These are phyloP conservation scores for Hydnomerulius pinastri DNA, from an alignment of 768 basidiomycete species.

Conservation along the genomic window DNA sequence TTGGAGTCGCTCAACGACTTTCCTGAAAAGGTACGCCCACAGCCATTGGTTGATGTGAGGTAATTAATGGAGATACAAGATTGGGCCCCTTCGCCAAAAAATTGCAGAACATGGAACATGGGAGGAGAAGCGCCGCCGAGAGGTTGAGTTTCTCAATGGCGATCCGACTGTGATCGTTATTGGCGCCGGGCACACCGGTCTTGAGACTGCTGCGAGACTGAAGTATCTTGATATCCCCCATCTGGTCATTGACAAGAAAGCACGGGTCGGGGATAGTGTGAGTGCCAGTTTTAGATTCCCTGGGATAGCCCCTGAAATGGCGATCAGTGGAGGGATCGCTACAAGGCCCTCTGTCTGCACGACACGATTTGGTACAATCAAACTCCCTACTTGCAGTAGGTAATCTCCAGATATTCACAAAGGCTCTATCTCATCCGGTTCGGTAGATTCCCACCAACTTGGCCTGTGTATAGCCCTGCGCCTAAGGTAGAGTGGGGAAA, in stretches of 20 bases:
- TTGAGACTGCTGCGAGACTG: conserved; percentile 66
- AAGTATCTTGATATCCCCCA: conserved; percentile 56
- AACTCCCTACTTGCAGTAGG: conserved; percentile 55
- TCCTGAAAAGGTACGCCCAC: conserved; percentile 44
- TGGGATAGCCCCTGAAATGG: not conserved
- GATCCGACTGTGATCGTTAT: conserved; percentile 62
- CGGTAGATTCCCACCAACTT: conserved; percentile 54
- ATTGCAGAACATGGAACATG: conserved; percentile 56
- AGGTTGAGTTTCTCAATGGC: conserved; percentile 46
- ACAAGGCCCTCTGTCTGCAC: conserved; percentile 58
- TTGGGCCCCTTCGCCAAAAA: conserved; percentile 44
- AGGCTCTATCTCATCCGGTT: not conserved
- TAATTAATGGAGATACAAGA: conserved; percentile 7
- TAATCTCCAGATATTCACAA: not conserved
- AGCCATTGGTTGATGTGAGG: not conserved
- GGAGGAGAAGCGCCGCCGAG: conserved; percentile 45
- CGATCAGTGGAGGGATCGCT: conserved; percentile 54
- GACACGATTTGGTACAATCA: conserved; percentile 57
- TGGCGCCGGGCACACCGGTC: conserved; percentile 68
- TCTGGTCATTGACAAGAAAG: conserved; percentile 58
- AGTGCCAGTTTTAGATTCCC: not conserved
- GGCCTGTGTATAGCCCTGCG: conserved; percentile 55
- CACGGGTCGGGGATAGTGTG: conserved; percentile 50
- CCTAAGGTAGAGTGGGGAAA: conserved; percentile 39
- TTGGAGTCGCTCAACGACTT: conserved; percentile 58